Conservation (phyloP, 2,329 filamentous ascomycete species). For the Ilyonectria destructans region DNA sequence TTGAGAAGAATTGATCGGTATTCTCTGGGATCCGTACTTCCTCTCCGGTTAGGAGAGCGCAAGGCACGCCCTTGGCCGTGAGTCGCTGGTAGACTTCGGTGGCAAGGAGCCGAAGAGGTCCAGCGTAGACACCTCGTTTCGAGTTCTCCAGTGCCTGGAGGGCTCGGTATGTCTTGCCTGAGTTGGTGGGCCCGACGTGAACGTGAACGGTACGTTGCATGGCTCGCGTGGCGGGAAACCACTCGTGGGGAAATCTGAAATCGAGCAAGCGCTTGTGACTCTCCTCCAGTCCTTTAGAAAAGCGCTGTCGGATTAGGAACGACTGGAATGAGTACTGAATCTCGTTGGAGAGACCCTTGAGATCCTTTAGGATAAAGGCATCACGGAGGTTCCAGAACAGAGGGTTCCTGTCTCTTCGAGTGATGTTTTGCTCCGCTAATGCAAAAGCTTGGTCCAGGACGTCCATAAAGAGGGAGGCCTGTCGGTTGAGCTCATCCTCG, state of each 20-base stretch:
- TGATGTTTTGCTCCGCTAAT: conserved; percentile 59
- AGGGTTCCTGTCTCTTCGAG: conserved; percentile 63
- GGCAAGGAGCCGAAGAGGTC: conserved; percentile 88
- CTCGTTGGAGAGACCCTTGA: conserved; percentile 68
- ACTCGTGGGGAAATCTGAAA: conserved; percentile 90
- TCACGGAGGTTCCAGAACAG: conserved; percentile 73
- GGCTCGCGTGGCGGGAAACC: conserved; percentile 88
- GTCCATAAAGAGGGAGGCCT: conserved; percentile 63
- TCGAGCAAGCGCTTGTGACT: conserved; percentile 82
- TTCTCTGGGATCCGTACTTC: conserved; percentile 81
- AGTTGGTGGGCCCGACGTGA: conserved; percentile 97
- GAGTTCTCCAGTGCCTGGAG: conserved; percentile 86
- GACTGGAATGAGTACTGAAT: conserved; percentile 80
- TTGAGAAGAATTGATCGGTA: conserved; percentile 74
- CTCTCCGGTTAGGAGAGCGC: conserved; percentile 91
- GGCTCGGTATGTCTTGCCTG: conserved; percentile 97
- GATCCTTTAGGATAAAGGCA: conserved; percentile 71
- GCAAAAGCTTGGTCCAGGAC: conserved; percentile 63
- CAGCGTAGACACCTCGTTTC: conserved; percentile 87
- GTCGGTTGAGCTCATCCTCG: conserved; percentile 61
- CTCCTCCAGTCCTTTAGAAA: conserved; percentile 70
- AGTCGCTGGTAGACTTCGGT: conserved; percentile 97
- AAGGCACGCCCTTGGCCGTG: conserved; percentile 81
- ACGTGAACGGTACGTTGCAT: conserved; percentile 89
- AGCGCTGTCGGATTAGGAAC: conserved; percentile 71